Conservation (phyloP, 2,329 filamentous ascomycete species). For the Myotisia sp. region DNA sequence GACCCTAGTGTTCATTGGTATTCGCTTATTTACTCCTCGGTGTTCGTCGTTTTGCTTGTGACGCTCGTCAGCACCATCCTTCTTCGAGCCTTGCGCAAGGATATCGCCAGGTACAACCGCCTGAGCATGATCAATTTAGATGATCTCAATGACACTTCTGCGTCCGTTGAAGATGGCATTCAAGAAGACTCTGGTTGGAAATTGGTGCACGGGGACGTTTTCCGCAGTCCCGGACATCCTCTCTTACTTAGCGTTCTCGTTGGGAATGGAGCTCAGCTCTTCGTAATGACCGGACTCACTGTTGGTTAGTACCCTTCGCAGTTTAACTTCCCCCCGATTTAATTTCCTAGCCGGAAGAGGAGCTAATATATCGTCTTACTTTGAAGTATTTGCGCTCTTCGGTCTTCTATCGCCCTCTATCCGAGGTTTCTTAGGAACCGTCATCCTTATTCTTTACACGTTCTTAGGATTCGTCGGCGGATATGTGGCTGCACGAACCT, state of each 20-base stretch:
- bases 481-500: slow-evolving; percentile 76
- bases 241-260: slow-evolving; percentile 75
- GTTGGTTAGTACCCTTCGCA: slow-evolving; percentile 50
- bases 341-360: neutral
- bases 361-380: slow-evolving; percentile 10
- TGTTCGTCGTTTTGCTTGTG: slow-evolving; percentile 84
- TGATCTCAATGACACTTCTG: slow-evolving; percentile 66
- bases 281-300: slow-evolving; percentile 92
- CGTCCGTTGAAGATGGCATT: slow-evolving; percentile 68
- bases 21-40: slow-evolving; percentile 86
- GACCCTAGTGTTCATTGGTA: slow-evolving; percentile 99
- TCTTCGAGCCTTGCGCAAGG: slow-evolving; percentile 74
- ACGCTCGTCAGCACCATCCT: slow-evolving; percentile 89
- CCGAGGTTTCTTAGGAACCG: slow-evolving; percentile 81
- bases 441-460: slow-evolving; percentile 87
- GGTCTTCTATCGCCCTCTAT: slow-evolving; percentile 94
- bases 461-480: slow-evolving; percentile 84
- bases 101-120: slow-evolving; percentile 92
- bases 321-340: no score
- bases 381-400: slow-evolving; percentile 62
- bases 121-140: slow-evolving; percentile 83
- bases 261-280: slow-evolving; percentile 88
- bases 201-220: slow-evolving; percentile 91
- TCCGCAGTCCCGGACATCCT: slow-evolving; percentile 70
- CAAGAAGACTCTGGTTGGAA: slow-evolving; percentile 99